phyloP scores from a whole-genome alignment of 1,284 basidiomycete genomes.

The Ceratobasidium sp. region DNA sequence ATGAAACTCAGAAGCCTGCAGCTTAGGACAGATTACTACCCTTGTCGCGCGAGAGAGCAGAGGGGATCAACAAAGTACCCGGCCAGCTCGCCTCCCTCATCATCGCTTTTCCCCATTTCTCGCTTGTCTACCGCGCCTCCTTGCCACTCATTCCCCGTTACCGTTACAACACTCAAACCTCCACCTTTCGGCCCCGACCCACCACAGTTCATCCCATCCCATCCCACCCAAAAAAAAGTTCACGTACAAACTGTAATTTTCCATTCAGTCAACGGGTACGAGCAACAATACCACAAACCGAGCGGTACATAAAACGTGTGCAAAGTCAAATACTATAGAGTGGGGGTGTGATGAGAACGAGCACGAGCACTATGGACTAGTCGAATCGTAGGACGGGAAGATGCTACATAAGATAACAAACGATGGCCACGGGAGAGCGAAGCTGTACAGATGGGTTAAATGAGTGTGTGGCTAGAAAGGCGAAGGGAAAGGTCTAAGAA shows the following conservation, averaged over 20 bases:
- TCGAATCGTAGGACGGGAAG: slow-evolving; percentile 2
- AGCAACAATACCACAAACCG: slow-evolving; percentile 13
- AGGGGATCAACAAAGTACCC: no score
- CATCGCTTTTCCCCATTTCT: no score
- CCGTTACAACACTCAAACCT: no score
- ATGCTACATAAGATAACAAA: slow-evolving; percentile 40
- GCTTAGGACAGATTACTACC: no score
- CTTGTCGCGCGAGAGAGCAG: no score
- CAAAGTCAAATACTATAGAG: slow-evolving; percentile 26
- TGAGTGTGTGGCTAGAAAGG: neutral
- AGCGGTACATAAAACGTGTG: slow-evolving; percentile 20
- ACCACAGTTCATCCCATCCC: no score
- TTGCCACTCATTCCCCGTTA: no score
- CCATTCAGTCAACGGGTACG: slow-evolving; percentile 16
- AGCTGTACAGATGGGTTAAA: neutral
- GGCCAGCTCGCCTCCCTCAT: no score
- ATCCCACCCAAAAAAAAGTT: neutral
- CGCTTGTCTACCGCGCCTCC: no score
- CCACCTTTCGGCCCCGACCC: no score
- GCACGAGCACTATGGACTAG: no score
- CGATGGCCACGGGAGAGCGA: slow-evolving; percentile 3
- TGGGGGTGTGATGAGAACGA: slow-evolving; percentile 30
- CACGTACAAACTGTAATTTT: slow-evolving; percentile 36
- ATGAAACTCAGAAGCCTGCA: no score
- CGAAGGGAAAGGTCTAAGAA: slow-evolving; percentile 2